These are phyloP conservation scores for Parastagonospora nodorum DNA, from an alignment of 2,329 filamentous ascomycete genomes.

Conservation along the genomic window DNA sequence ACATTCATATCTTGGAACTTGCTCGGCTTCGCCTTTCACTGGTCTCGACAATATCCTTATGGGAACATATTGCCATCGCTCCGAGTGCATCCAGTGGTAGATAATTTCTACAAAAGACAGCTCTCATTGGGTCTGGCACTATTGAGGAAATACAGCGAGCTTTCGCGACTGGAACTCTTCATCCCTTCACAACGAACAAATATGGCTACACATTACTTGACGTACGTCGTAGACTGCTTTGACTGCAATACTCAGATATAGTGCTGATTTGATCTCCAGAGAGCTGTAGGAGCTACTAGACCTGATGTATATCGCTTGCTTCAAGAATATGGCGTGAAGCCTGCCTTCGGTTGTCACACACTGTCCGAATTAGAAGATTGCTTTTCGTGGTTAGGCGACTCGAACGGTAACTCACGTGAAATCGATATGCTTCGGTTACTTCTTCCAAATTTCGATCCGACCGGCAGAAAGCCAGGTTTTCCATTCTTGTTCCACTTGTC, in stretches of 20 bases:
- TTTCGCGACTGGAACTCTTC: constrained; percentile 6
- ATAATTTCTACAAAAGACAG: not conserved
- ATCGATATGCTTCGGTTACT: not conserved
- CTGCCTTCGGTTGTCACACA: not conserved
- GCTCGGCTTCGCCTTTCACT: constrained; percentile 5
- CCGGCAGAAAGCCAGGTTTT: not conserved
- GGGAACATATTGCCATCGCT: constrained; percentile 12
- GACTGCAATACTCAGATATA: not conserved
- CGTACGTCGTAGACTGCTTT: not conserved
- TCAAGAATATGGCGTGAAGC: not conserved
- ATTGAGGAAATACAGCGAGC: constrained; percentile 9
- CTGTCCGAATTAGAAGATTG: not conserved
- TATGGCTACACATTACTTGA: constrained; percentile 5
- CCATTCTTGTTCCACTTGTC: not conserved
- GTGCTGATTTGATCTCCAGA: not conserved
- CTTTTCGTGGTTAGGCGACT: not conserved
- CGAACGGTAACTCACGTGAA: not conserved
- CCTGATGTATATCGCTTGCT: constrained; percentile 6
- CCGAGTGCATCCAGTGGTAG: constrained; percentile 11
- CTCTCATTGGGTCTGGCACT: not conserved
- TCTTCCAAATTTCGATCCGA: not conserved
- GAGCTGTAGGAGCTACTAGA: not conserved
- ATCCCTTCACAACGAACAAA: constrained; percentile 9
- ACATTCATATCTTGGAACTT: not conserved
- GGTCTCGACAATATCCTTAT: constrained; percentile 1